A percentile compares a stretch with the other conserved stretches of the same genome.
phyloP scores from a whole-genome alignment of 2,329 filamentous ascomycete species.

The Fusarium irregulare region DNA sequence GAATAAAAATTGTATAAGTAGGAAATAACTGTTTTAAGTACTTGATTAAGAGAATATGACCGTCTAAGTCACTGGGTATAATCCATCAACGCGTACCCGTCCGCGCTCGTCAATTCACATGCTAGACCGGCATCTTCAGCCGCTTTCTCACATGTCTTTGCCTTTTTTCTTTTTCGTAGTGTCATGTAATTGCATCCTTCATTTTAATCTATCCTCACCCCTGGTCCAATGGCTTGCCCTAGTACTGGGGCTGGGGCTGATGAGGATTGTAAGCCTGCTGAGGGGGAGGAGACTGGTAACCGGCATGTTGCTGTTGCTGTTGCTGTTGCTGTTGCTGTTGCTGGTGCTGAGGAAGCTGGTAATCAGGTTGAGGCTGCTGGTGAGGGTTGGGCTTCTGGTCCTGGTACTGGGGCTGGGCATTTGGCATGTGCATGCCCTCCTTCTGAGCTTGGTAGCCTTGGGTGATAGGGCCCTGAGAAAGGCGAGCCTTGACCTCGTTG shows the following conservation, averaged over 20 bases:
- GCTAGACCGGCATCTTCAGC: not conserved
- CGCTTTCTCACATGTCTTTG: slow-evolving; percentile 2
- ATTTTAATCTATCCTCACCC: not conserved
- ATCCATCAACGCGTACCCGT: slow-evolving; percentile 36
- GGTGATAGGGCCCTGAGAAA: slow-evolving; percentile 45
- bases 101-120: slow-evolving; percentile 15
- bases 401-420: slow-evolving; percentile 13
- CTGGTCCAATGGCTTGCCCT: not conserved
- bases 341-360: slow-evolving; percentile 40
- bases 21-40: not conserved
- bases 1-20: not conserved
- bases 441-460: slow-evolving; percentile 54
- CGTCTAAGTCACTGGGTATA: slow-evolving; percentile 43
- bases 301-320: not conserved
- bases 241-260: slow-evolving; percentile 43
- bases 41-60: slow-evolving; percentile 22
- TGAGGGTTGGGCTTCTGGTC: slow-evolving; percentile 20
- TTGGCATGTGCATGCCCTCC: slow-evolving; percentile 53
- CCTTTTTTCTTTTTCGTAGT: slow-evolving; percentile 6
- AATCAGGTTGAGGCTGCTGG: slow-evolving; percentile 32
- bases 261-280: slow-evolving; percentile 44
- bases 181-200: slow-evolving; percentile 9
- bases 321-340: too few relatives aligned
- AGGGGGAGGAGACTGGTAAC: slow-evolving; percentile 38
- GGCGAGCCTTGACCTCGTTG: slow-evolving; percentile 59